A percentile compares a stretch with the other conserved stretches of the same genome.
These are phyloP conservation scores for Oryza glumipatula DNA, from an alignment of 176 grass and related monocot species.

Conservation along the genomic window DNA sequence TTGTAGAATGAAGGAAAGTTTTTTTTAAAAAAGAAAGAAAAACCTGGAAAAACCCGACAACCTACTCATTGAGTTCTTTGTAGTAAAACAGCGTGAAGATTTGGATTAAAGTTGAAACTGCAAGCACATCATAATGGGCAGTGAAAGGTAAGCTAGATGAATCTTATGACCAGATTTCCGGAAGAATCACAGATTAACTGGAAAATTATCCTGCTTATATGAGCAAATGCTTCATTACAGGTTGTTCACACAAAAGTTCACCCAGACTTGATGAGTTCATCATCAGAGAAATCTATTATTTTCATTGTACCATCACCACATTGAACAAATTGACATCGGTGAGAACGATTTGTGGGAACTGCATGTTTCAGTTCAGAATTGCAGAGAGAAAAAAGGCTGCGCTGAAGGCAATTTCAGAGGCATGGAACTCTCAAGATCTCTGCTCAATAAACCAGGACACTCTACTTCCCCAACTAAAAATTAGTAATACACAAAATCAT, in stretches of 20 bases:
- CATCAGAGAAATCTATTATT: not conserved
- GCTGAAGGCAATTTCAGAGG: slow-evolving; percentile 17
- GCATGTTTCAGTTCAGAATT: not conserved
- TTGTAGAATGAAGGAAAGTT: not conserved
- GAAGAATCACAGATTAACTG: not conserved
- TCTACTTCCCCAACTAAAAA: slow-evolving; percentile 6
- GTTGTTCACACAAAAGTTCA: not conserved
- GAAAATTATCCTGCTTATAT: not conserved
- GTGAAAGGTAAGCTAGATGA: not conserved
- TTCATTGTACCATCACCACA: slow-evolving; percentile 14
- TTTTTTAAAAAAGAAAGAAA: no score
- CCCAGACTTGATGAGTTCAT: not conserved
- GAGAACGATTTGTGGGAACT: not conserved
- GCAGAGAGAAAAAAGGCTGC: not conserved
- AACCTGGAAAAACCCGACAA: no score
- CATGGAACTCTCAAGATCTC: not conserved
- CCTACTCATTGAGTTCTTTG: no score
- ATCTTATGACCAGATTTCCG: not conserved
- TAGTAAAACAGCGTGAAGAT: not conserved
- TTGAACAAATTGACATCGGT: not conserved
- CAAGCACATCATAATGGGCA: not conserved
- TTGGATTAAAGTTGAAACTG: slow-evolving; percentile 5
- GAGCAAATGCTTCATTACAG: not conserved
- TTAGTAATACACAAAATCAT: not conserved
- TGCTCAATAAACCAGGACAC: not conserved